Conservation (phyloP, 202 grass and related monocot species). For the Carex arenaria region DNA sequence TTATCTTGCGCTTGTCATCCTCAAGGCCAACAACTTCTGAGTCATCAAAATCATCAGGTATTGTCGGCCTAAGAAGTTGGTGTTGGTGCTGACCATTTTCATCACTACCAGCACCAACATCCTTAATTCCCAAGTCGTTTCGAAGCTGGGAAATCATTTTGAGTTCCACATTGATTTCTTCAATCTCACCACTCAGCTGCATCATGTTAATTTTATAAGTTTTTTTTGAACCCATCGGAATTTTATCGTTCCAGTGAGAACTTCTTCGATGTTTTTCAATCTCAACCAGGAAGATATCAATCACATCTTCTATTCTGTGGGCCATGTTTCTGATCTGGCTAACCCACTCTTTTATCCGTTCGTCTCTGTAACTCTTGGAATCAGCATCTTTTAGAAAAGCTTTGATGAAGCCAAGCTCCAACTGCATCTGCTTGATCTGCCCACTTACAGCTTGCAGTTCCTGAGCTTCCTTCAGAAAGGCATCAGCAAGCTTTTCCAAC, state of each 20-base stretch:
- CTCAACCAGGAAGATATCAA: constrained; percentile 1
- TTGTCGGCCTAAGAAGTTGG: not conserved
- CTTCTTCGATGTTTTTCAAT: not conserved
- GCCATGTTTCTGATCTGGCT: not conserved
- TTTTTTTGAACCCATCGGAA: not conserved
- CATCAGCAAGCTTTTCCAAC: not conserved
- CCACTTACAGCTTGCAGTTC: not conserved
- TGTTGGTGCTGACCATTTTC: not conserved
- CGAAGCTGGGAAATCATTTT: not conserved
- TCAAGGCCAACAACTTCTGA: constrained; percentile 4
- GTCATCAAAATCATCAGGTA: not conserved
- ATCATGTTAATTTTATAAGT: not conserved
- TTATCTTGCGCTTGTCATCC: not conserved
- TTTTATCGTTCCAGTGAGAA: not conserved
- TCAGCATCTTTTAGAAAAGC: not conserved
- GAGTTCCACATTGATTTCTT: not conserved
- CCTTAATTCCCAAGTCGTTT: not conserved
- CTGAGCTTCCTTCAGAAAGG: not conserved
- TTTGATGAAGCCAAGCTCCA: not conserved
- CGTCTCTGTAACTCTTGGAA: not conserved
- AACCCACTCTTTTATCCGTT: not conserved
- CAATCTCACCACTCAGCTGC: not conserved
- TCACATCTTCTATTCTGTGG: not conserved
- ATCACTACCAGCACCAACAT: not conserved
- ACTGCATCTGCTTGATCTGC: not conserved